These are phyloP conservation scores for Triticum turgidum DNA, from an alignment of 176 grass and related monocot species.

Conservation along the genomic window DNA sequence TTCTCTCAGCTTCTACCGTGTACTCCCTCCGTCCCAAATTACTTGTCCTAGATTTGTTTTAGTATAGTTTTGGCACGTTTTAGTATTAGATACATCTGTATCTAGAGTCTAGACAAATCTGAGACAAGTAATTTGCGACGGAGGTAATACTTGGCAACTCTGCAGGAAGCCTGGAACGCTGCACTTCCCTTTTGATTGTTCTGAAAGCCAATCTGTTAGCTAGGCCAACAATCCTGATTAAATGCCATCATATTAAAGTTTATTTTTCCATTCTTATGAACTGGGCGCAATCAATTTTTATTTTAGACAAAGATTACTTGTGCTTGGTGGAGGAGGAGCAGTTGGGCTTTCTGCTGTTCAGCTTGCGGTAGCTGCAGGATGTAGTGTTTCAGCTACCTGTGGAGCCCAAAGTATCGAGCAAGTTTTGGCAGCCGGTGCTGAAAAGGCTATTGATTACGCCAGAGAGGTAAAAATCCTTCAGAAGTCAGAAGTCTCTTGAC, in stretches of 20 bases:
- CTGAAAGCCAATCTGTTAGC: background rate
- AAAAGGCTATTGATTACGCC: constrained; percentile 95
- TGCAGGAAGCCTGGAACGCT: background rate
- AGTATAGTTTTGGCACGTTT: no score
- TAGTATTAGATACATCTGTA: no score
- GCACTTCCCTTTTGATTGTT: background rate
- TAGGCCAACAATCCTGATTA: background rate
- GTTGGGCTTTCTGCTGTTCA: constrained; percentile 89
- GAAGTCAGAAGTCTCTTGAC: background rate
- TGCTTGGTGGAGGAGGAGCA: constrained; percentile 94
- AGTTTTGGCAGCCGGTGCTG: constrained; percentile 70
- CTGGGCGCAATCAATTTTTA: constrained; percentile 11
- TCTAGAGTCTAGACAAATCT: no score
- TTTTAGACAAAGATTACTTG: constrained; percentile 74
- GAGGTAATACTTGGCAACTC: background rate
- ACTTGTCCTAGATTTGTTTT: no score
- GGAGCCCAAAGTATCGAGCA: constrained; percentile 74
- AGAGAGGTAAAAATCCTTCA: constrained; percentile 53
- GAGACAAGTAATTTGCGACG: no score
- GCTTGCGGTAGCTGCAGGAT: constrained; percentile 69
- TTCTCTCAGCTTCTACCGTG: background rate
- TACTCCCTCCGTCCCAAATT: no score
- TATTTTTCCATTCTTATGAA: background rate
- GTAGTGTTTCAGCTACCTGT: constrained; percentile 80
- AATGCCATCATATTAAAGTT: constrained; percentile 16